Evolutionary conservation across 371 early-diverging fungal genomes (phyloP).

Genomic region (Chytridiales sp.): DNA sequence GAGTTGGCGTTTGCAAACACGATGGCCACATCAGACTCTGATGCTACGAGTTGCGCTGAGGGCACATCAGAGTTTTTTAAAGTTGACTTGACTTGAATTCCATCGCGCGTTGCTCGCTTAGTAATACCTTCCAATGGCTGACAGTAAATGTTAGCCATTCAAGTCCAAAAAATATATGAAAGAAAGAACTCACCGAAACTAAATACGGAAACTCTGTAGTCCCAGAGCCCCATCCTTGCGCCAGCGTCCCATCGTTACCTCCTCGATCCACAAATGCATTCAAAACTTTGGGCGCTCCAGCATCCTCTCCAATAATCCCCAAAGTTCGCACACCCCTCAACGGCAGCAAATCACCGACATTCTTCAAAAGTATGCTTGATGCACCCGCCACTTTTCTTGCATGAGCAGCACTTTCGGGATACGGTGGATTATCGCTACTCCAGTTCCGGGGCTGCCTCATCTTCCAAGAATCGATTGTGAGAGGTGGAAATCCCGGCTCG

Average conservation of each 20-base stretch:
- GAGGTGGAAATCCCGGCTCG: slow-evolving; percentile 45
- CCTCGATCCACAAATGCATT: slow-evolving; percentile 27
- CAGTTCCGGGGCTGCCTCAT: slow-evolving; percentile 34
- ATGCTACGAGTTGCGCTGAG: slow-evolving; percentile 38
- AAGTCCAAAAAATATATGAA: not conserved
- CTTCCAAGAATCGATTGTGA: slow-evolving; percentile 24
- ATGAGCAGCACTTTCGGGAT: slow-evolving; percentile 35
- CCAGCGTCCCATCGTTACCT: slow-evolving; percentile 49
- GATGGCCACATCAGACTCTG: slow-evolving; percentile 51
- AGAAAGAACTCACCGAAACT: slow-evolving; percentile 41
- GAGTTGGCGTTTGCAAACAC: slow-evolving; percentile 60
- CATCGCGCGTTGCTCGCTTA: slow-evolving; percentile 32
- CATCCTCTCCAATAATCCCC: slow-evolving; percentile 53
- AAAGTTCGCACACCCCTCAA: slow-evolving; percentile 13
- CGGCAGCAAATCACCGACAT: slow-evolving; percentile 42
- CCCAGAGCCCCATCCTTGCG: slow-evolving; percentile 68
- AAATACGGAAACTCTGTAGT: slow-evolving; percentile 60
- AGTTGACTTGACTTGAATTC: slow-evolving; percentile 33
- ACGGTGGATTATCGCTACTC: slow-evolving; percentile 16
- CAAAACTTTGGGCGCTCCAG: slow-evolving; percentile 27
- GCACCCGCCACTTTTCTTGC: slow-evolving; percentile 53
- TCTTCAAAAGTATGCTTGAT: slow-evolving; percentile 51
- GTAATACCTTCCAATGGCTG: slow-evolving; percentile 49
- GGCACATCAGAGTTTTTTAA: slow-evolving; percentile 46
- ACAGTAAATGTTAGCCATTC: not conserved